Evolutionary conservation across 495 filamentous ascomycete species (phyloP).

Genomic region (Cryomyces antarcticus): DNA sequence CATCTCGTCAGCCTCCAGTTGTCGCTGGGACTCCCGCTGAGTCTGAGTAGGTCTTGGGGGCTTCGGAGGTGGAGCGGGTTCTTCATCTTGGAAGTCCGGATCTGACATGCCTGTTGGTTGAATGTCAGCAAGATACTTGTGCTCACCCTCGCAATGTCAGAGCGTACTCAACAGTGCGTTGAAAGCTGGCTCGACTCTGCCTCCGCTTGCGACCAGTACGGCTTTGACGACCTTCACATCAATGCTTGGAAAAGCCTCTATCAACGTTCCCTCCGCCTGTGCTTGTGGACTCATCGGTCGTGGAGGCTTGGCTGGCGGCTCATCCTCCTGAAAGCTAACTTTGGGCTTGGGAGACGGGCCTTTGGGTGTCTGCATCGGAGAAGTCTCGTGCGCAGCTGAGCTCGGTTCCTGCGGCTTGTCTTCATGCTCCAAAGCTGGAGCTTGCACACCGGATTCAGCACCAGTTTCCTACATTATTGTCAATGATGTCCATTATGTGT

Average conservation of each 20-base stretch:
- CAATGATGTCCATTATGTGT: too few relatives aligned
- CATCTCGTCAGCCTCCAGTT: conserved; percentile 72
- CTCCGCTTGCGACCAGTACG: conserved; percentile 67
- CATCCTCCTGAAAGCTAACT: conserved; percentile 22
- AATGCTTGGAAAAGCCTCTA: conserved; percentile 81
- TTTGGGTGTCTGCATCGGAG: too few relatives aligned
- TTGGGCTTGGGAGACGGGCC: too few relatives aligned
- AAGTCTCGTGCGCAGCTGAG: too few relatives aligned
- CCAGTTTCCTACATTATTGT: too few relatives aligned
- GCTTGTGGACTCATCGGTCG: conserved; percentile 63
- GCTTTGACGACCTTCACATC: conserved; percentile 71
- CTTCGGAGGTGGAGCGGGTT: conserved; percentile 28
- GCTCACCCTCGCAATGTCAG: background rate
- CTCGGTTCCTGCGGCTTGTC: too few relatives aligned
- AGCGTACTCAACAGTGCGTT: conserved; percentile 69
- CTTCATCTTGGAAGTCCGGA: conserved; percentile 51
- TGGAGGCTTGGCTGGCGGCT: conserved; percentile 71
- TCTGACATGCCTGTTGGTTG: conserved; percentile 68
- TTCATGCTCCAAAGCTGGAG: too few relatives aligned
- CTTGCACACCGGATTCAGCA: too few relatives aligned
- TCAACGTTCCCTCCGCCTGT: conserved; percentile 70
- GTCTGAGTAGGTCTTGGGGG: conserved; percentile 19
- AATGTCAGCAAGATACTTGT: background rate
- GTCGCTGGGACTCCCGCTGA: conserved; percentile 43
- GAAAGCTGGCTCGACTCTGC: conserved; percentile 82